Percentiles rank a stretch among this genome's conserved stretches.
These are phyloP conservation scores for Carex myosuroides DNA, from an alignment of 176 grass and related monocot species.

Conservation along the genomic window DNA sequence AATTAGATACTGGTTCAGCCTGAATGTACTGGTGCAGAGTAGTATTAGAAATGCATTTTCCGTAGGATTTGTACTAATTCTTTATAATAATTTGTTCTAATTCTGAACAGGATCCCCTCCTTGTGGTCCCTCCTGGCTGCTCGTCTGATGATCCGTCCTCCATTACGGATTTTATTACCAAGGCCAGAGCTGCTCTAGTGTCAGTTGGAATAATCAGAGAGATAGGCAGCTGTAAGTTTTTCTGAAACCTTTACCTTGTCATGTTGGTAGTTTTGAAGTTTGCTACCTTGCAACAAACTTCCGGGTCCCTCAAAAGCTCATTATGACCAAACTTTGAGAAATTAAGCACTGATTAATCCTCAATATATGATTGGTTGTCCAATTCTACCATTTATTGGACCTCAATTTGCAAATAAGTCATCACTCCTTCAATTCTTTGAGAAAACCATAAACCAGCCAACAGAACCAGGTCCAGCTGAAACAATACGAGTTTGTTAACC, in stretches of 20 bases:
- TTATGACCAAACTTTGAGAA: not conserved
- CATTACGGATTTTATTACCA: conserved; percentile 56
- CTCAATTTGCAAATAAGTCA: not conserved
- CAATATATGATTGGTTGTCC: not conserved
- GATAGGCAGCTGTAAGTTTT: conserved; percentile 59
- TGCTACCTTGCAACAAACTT: not conserved
- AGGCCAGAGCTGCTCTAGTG: conserved; percentile 76
- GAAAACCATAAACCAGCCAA: not conserved
- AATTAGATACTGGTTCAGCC: not conserved
- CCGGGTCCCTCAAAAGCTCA: not conserved
- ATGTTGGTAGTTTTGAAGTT: not conserved
- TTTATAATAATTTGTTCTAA: conserved; percentile 39
- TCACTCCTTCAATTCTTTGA: not conserved
- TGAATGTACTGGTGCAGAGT: not conserved
- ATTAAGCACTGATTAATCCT: not conserved
- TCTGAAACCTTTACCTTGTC: conserved; percentile 21
- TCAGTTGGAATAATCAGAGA: conserved; percentile 97
- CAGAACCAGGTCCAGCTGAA: not conserved
- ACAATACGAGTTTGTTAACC: not conserved
- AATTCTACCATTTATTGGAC: not conserved
- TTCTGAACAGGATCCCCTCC: conserved; percentile 70
- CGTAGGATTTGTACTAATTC: not conserved
- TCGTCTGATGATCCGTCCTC: conserved; percentile 51
- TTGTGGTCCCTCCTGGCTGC: conserved; percentile 83
- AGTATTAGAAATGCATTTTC: not conserved